Evolutionary conservation across 2,329 filamentous ascomycete genomes (phyloP).

Genomic region (Trichoderma polysporum): DNA sequence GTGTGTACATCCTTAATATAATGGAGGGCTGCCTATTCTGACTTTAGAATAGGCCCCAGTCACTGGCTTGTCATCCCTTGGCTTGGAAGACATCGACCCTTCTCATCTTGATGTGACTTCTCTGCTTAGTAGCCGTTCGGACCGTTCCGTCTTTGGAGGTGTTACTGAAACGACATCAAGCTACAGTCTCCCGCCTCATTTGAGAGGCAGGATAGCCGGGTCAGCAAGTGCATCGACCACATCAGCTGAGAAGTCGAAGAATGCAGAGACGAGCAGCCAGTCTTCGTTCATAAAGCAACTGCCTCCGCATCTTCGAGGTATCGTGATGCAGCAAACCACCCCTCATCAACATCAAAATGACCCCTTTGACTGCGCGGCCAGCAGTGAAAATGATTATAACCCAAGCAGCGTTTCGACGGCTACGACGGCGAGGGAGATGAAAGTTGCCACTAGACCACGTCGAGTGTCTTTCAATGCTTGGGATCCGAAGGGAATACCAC

Average conservation of each 20-base stretch:
- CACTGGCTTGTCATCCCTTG: constrained; percentile 26
- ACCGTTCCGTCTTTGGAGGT: not conserved
- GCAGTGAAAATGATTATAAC: not conserved
- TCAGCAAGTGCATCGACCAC: not conserved
- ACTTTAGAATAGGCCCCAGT: constrained; percentile 31
- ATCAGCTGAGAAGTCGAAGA: not conserved
- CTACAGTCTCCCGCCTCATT: not conserved
- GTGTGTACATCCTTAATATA: constrained; percentile 18
- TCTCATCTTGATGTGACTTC: not conserved
- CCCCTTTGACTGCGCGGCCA: not conserved
- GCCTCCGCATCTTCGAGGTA: constrained; percentile 17
- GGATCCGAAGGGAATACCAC: constrained; percentile 30
- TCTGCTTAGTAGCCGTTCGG: not conserved
- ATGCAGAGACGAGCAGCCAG: not conserved
- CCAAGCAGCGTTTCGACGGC: constrained; percentile 32
- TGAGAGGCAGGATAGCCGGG: not conserved
- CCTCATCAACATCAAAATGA: not conserved
- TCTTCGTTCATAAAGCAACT: not conserved
- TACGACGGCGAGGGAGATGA: constrained; percentile 29
- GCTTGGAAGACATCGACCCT: constrained; percentile 22
- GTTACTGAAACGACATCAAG: not conserved
- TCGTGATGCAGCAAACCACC: not conserved
- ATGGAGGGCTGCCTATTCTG: not conserved
- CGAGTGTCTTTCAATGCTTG: constrained; percentile 33
- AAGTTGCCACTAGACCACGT: not conserved